phyloP scores from a whole-genome alignment of 164 flowering plant genomes.

The Aristolochia fimbriata region DNA sequence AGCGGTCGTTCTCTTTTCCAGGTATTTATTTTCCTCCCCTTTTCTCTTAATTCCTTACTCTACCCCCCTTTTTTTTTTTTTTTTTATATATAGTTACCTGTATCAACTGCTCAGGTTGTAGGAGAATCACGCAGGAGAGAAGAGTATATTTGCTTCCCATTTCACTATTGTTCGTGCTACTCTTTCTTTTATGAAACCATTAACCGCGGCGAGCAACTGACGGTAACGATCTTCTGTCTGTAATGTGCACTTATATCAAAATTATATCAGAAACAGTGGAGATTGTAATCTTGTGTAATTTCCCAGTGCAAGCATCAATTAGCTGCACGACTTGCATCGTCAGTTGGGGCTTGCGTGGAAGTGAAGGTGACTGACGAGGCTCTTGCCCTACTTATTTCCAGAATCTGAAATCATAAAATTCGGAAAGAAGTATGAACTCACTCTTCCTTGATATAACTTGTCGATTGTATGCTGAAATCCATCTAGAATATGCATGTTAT shows the following conservation, averaged over 20 bases:
- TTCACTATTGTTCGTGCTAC: conserved; percentile 76
- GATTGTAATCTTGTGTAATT: neutral
- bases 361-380: conserved; percentile 77
- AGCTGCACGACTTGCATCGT: conserved; percentile 82
- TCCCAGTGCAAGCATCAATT: conserved; percentile 92
- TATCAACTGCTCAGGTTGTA: conserved; percentile 38
- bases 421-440: too few species aligned
- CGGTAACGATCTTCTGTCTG: conserved; percentile 34
- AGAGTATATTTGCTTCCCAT: conserved; percentile 77
- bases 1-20: conserved; percentile 79
- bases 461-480: too few species aligned
- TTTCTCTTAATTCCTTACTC: too few species aligned
- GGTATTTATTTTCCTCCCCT: conserved; percentile 24
- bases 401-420: conserved; percentile 27
- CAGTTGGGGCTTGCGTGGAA: conserved; percentile 59
- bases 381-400: conserved; percentile 59
- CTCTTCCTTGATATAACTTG: too few species aligned
- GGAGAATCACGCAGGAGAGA: conserved; percentile 86
- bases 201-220: conserved; percentile 80
- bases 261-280: neutral
- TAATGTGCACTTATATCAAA: neutral
- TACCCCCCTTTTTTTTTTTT: neutral
- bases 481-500: too few species aligned
- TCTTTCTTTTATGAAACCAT: conserved; percentile 87
- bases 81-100: neutral